Evolutionary conservation across 2,329 filamentous ascomycete species (phyloP).

Genomic region (Colletotrichum trifolii): DNA sequence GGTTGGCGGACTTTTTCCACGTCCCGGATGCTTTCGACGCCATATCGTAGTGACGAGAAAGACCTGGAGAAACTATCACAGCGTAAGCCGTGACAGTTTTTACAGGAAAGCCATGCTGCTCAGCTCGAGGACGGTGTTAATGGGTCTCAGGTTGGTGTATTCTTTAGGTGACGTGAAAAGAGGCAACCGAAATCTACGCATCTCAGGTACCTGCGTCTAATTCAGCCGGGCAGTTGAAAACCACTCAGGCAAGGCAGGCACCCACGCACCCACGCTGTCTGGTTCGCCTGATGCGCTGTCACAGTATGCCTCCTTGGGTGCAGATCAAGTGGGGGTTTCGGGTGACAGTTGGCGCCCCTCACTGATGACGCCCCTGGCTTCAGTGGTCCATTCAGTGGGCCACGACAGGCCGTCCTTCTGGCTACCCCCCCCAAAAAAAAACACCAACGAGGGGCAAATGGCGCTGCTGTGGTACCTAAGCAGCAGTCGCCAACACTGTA

Average conservation of each 20-base stretch:
- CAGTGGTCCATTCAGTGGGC: constrained; percentile 8
- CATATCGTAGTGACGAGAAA: constrained; percentile 51
- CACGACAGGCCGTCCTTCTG: constrained; percentile 6
- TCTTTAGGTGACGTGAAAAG: constrained; percentile 32
- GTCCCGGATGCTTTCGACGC: constrained; percentile 61
- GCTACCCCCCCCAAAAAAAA: not conserved
- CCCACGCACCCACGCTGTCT: constrained; percentile 2
- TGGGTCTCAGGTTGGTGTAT: constrained; percentile 11
- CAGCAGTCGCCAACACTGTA: not conserved
- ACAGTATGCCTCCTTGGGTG: constrained; percentile 21
- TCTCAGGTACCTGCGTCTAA: not conserved
- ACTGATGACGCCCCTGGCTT: constrained; percentile 31
- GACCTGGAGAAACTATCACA: constrained; percentile 54
- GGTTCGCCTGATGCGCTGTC: constrained; percentile 32
- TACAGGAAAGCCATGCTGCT: constrained; percentile 57
- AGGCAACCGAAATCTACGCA: constrained; percentile 22
- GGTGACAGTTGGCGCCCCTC: constrained; percentile 25
- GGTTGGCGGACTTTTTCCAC: constrained; percentile 60
- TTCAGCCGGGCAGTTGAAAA: not conserved
- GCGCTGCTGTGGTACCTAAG: not conserved
- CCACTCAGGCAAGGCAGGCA: not conserved
- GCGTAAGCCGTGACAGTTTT: constrained; percentile 63
- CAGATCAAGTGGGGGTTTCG: constrained; percentile 25
- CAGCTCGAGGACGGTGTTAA: constrained; percentile 20
- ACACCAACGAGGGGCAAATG: not conserved